Evolutionary conservation across 371 early-diverging fungal genomes (phyloP).

Genomic region (Mucor mucedo): DNA sequence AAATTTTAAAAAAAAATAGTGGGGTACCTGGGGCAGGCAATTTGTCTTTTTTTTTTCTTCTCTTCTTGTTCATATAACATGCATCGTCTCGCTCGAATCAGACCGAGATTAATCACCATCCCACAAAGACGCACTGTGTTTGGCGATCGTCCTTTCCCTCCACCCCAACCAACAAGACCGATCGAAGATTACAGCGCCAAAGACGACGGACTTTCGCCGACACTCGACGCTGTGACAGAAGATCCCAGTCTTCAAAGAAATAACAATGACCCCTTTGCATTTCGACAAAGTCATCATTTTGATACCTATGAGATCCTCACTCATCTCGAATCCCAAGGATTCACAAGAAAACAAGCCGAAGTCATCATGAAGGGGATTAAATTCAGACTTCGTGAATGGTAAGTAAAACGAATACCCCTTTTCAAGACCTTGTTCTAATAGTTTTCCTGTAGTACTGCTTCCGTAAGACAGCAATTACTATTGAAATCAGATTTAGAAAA

Average conservation of each 20-base stretch:
- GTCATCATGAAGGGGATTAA: conserved; percentile 74
- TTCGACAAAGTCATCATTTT: conserved; percentile 52
- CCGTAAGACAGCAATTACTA: conserved; percentile 29
- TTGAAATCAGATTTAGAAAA: conserved; percentile 60
- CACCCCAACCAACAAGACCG: conserved; percentile 47
- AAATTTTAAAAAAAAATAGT: neutral
- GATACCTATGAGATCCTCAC: conserved; percentile 71
- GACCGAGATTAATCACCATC: neutral
- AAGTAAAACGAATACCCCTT: neutral
- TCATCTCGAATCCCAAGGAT: conserved; percentile 64
- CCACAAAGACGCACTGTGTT: neutral
- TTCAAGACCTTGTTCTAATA: neutral
- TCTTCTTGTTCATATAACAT: neutral
- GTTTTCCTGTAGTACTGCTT: conserved; percentile 22
- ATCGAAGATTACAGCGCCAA: conserved; percentile 13
- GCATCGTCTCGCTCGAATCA: neutral
- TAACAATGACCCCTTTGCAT: neutral
- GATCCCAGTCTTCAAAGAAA: conserved; percentile 8
- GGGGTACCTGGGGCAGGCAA: no score
- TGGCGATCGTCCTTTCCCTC: conserved; percentile 44
- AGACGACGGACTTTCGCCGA: conserved; percentile 19
- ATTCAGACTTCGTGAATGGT: conserved; percentile 56
- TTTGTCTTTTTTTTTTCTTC: neutral
- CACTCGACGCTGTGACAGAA: conserved; percentile 24
- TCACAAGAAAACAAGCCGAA: conserved; percentile 71